A percentile compares a stretch with the other conserved stretches of the same genome.
Evolutionary conservation across 2,329 filamentous ascomycete species (phyloP).

Genomic region (Colletotrichum musae): DNA sequence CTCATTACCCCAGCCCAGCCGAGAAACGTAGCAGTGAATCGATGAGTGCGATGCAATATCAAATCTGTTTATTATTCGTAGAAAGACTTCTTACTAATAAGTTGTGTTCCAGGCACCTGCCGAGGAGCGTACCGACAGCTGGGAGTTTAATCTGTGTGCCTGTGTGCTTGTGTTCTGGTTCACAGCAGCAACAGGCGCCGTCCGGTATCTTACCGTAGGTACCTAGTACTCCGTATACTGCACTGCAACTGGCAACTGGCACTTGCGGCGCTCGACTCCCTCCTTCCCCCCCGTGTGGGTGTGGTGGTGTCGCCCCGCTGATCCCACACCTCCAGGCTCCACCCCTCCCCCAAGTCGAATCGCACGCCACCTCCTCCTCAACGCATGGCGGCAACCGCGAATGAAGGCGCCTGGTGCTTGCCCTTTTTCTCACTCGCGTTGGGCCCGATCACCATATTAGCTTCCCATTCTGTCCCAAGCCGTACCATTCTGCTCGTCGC

Average conservation of each 20-base stretch:
- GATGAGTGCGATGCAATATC: no score
- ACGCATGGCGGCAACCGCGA: conserved; percentile 34
- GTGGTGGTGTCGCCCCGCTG: conserved; percentile 1
- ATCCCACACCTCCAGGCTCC: conserved; percentile 25
- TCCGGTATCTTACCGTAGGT: not conserved
- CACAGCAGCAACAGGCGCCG: conserved; percentile 22
- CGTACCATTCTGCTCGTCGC: conserved; percentile 24
- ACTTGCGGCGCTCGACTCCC: not conserved
- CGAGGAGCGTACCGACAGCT: no score
- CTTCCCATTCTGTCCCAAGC: conserved; percentile 37
- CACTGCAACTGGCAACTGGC: conserved; percentile 11
- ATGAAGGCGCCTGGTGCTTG: conserved; percentile 38
- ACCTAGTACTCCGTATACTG: not conserved
- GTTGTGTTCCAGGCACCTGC: no score
- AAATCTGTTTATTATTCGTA: no score
- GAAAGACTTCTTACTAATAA: no score
- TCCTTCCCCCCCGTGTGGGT: not conserved
- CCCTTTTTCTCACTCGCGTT: conserved; percentile 36
- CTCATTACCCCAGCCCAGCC: no score
- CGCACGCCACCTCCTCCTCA: conserved; percentile 29
- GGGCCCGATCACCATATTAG: conserved; percentile 39
- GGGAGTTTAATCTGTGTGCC: conserved; percentile 4
- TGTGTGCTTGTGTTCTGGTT: conserved; percentile 9
- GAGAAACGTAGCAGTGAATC: no score
- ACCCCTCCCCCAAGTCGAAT: conserved; percentile 1